A percentile compares a stretch with the other conserved stretches of the same genome.
Conservation (phyloP, 768 basidiomycete species). For the Naganishia antarctica region DNA sequence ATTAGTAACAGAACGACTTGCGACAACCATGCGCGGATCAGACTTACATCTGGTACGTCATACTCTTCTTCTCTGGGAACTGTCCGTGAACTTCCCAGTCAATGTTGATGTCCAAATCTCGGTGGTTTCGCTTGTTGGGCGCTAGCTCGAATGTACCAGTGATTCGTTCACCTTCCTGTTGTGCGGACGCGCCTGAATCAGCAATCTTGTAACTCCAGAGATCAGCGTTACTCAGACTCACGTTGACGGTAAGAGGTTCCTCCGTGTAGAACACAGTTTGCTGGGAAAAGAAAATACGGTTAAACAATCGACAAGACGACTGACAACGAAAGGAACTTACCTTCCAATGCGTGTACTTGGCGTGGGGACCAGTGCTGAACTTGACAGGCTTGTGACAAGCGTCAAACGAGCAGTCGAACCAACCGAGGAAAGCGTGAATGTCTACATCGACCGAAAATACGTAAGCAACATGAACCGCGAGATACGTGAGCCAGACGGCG, state of each 20-base stretch:
- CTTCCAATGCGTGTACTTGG: constrained; percentile 59
- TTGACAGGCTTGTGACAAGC: constrained; percentile 91
- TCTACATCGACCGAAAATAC: constrained; percentile 54
- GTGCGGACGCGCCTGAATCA: background rate
- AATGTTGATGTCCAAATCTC: constrained; percentile 87
- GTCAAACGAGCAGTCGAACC: constrained; percentile 96
- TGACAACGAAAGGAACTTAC: constrained; percentile 49
- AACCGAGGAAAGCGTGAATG: constrained; percentile 94
- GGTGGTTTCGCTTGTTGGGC: constrained; percentile 87
- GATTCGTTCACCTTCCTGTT: constrained; percentile 66
- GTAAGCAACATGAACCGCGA: constrained; percentile 2
- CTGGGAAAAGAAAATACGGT: background rate
- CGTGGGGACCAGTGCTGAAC: constrained; percentile 96
- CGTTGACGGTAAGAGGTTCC: constrained; percentile 47
- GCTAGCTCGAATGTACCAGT: constrained; percentile 68
- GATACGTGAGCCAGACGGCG: background rate
- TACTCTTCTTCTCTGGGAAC: constrained; percentile 38
- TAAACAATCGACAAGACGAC: background rate
- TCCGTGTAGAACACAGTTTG: constrained; percentile 90
- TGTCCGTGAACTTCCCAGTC: constrained; percentile 59
- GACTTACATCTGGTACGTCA: constrained; percentile 52
- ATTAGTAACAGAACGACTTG: no score
- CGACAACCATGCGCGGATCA: no score
- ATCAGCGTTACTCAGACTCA: background rate
- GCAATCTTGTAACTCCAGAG: background rate